Conservation (phyloP, 2,329 filamentous ascomycete species). For the Beauveria rudraprayagi region DNA sequence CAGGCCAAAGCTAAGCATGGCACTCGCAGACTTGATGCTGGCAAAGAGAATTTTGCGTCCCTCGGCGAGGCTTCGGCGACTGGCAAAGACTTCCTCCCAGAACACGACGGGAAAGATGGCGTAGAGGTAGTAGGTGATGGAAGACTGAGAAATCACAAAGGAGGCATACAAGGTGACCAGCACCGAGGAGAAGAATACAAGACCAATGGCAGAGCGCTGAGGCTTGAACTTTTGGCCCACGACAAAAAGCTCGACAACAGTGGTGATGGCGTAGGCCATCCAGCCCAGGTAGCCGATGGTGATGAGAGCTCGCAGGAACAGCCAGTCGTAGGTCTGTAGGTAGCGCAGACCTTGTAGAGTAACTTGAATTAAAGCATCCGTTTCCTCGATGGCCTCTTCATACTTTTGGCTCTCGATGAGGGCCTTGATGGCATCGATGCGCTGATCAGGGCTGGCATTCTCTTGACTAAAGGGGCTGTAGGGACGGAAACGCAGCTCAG, state of each 20-base stretch:
- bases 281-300: constrained; percentile 89
- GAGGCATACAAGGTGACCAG: constrained; percentile 71
- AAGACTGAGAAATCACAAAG: constrained; percentile 71
- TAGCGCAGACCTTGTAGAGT: constrained; percentile 81
- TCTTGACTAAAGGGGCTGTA: constrained; percentile 62
- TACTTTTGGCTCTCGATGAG: constrained; percentile 59
- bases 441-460: constrained; percentile 54
- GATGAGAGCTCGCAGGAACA: constrained; percentile 83
- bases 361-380: constrained; percentile 66
- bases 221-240: constrained; percentile 61
- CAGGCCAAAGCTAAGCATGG: constrained; percentile 50
- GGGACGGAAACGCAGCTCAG: constrained; percentile 68
- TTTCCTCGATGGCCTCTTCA: constrained; percentile 72
- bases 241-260: constrained; percentile 81
- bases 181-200: constrained; percentile 63
- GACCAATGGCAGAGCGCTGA: constrained; percentile 51
- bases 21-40: constrained; percentile 54
- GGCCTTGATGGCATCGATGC: constrained; percentile 57
- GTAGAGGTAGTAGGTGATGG: constrained; percentile 81
- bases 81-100: constrained; percentile 90
- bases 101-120: constrained; percentile 88
- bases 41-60: constrained; percentile 63
- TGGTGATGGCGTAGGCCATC: constrained; percentile 87
- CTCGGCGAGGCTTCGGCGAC: constrained; percentile 58
- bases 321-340: constrained; percentile 96